Evolutionary conservation across 371 early-diverging fungal species (phyloP), one percentile per base, ranked within the genome.

Genomic region (Conidiobolus incongruus): DNA sequence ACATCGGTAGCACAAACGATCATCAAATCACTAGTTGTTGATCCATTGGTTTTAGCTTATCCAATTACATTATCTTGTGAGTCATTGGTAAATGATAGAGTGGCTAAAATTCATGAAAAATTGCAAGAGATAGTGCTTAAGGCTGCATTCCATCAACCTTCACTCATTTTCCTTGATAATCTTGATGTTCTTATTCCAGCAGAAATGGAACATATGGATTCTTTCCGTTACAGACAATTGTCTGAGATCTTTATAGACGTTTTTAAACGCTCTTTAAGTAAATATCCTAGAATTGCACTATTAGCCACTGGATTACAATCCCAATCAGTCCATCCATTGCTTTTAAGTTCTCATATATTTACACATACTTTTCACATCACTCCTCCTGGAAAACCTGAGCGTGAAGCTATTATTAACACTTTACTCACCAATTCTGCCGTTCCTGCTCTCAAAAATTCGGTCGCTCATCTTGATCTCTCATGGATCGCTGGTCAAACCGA

Each of bases 161-260:
- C 81, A 37, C 53, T 90, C 12, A 53, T 95, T 24, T 81, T 91
- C 45, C 82, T 97, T 48, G 98, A 99, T 55, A 95, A 97, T 51
- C 64, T 99, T 47, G 99, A 99, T 52, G 70, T 88, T 1, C 61
- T 99, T 31, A 63, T 77, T 15, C 82, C 84, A 13, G 80, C 82
- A 0, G 85, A 82, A 50, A 68, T 75, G 16, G 89, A 89, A 59
- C 75, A 81, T 42, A 69, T 71, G 0, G 78, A 77, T 44, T 72
- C 77, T 0, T 68, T 67, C 28, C 60, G 77, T 22, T 69, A 73
- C 5, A 60, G 70, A 5, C 81, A 81, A 45, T 53, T 83, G 17
- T 68, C 80, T 0, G 78, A 79, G 37, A 50, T 71, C 7, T 73
- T 85, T 44, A 49, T 68, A 4, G 55, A 62, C 12, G 60, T 62